Conservation (phyloP, 768 basidiomycete genomes). For the Rhizopogon vinicolor region DNA sequence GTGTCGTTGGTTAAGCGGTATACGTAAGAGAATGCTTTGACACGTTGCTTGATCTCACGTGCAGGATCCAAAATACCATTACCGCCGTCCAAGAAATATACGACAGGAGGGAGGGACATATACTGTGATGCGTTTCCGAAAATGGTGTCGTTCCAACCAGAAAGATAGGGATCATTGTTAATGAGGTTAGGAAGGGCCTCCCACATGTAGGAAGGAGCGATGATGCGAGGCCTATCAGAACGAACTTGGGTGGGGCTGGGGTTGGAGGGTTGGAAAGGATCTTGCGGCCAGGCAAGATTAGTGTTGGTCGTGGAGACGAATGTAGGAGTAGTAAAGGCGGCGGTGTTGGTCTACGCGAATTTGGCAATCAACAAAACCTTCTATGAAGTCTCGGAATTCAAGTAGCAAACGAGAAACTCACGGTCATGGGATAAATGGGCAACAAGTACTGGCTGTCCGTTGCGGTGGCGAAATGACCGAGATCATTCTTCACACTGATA, state of each 20-base stretch:
- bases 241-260: slow-evolving; percentile 61
- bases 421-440: slow-evolving; percentile 86
- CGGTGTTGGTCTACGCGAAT: slow-evolving; percentile 60
- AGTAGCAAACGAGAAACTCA: slow-evolving; percentile 38
- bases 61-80: slow-evolving; percentile 92
- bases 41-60: slow-evolving; percentile 81
- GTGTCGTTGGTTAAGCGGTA: slow-evolving; percentile 92
- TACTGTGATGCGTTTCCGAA: slow-evolving; percentile 84
- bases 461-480: slow-evolving; percentile 68
- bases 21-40: slow-evolving; percentile 91
- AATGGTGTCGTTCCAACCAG: slow-evolving; percentile 87
- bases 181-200: slow-evolving; percentile 74
- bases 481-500: slow-evolving; percentile 51
- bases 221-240: slow-evolving; percentile 81
- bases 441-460: slow-evolving; percentile 78
- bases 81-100: slow-evolving; percentile 72
- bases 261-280: slow-evolving; percentile 65
- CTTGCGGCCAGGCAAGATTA: slow-evolving; percentile 69
- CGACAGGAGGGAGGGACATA: slow-evolving; percentile 54
- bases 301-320: slow-evolving; percentile 54
- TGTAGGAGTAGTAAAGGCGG: slow-evolving; percentile 66
- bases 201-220: slow-evolving; percentile 94
- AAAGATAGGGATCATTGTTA: slow-evolving; percentile 77
- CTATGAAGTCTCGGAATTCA: background rate
- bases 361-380: slow-evolving; percentile 4